Base-by-base conservation (phyloP, 1,284 basidiomycete species). In the Trametes pubescens region DNA sequence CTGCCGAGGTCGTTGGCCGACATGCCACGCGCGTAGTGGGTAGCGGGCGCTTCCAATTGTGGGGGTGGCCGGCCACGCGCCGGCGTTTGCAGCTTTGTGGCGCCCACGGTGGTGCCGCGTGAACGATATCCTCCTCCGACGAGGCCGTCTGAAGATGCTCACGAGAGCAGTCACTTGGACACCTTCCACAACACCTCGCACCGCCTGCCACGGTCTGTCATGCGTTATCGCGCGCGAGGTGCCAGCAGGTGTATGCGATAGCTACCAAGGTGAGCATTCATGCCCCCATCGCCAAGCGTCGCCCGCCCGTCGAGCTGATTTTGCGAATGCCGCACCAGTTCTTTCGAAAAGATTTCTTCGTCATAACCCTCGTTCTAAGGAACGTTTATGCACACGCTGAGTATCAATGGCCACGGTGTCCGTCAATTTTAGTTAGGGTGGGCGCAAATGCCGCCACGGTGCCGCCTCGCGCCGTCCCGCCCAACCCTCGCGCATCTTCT, bases 161-260 rank as follows among this genome's bases (percentile, higher is more conserved):
- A 61, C 59, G 59, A 43, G 59, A 24, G 22, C 52, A 38, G 59
- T 61, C 59, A 61, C 18, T 59, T 59, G 59, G 40, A 43, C 51
- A 13, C 4, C 51, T 53, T 35, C 13, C 34, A 44, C 21, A 9
- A 18, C 35, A 14, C 44, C 37, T 11, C 6, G 40, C 40, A 24
- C 40, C 4, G 22, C 4, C 18, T 38, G 24, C 34, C 52, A 60
- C 35, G 44, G 9, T 11, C 51, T 60, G 44, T 54, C 59, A 49
- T 22, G 35, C 37, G 4, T 46, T 55, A 49, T 49, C 59, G 32
- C 46, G 43, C 14, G 18, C 9, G 43, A n/a, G 16, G 22, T 3
- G 4, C 9, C 37, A 13, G 2, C n/a, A 21, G 7, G 29, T 14
- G 29, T 3, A 8, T 32, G 29, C 18, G 9, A 13, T 7, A 6